Base-by-base conservation (phyloP, 2,329 filamentous ascomycete species). In the Plenodomus biglobosus region DNA sequence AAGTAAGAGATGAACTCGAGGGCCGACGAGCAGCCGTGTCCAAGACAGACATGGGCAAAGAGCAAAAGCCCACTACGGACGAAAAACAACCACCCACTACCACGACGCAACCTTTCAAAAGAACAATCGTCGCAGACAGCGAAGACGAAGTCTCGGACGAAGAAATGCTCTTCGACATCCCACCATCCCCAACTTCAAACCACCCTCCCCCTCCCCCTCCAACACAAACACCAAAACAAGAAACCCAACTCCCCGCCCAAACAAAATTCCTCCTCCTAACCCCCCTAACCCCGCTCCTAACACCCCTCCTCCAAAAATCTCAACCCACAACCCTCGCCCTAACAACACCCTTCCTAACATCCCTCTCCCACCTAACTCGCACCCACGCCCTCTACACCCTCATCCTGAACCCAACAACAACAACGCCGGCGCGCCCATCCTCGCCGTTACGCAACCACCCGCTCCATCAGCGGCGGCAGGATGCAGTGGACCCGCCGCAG, bases 311-410 rank as follows among this genome's bases (percentile, higher is more conserved):
- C 24, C 71, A 72, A 41, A 71, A 63, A 21, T 68, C 73, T 46
- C 65, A 69, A 51, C 41, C 11, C 8, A 13, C 35, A 62, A 74
- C 71, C 38, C 75, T 75, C 59, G 68, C 71, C 10, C 60, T 75
- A 3, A 55, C 77, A 11, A 58, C 71, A 13, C 62, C 68, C 11
- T 71, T 79, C 44, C 67, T 80, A 51, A 69, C 69, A 32, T 65
- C 68, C 3, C 65, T 80, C 13, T 46, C 54, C 3, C 62, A 74
- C 42, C 61, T 79, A 24, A 74, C 75, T 7, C 49, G 41, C 6
- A 52, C 53, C 3, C 61, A 75, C 51, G 42, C 62, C 16, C 59
- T 78, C 15, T 69, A 71, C 60, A 75, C 74, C 5, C 36, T 76
- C n/a, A 55, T 78, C 13, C 34, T 70, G 4, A 77, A 75, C 53